Evolutionary conservation across 1,284 basidiomycete genomes (phyloP).

Genomic region (Porogramme epimiltina): DNA sequence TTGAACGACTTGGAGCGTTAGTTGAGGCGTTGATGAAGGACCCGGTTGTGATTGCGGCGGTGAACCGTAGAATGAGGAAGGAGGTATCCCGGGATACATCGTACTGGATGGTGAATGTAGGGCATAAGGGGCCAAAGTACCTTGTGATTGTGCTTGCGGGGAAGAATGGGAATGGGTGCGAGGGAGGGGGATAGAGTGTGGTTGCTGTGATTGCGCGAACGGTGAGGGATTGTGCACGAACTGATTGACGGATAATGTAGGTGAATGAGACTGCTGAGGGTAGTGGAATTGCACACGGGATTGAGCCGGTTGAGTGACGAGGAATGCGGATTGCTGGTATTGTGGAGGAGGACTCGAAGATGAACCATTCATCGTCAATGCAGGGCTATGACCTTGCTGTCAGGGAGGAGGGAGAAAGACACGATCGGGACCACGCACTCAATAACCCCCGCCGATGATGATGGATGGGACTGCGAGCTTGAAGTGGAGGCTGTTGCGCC

Average conservation of each 20-base stretch:
- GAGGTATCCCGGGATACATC: constrained; percentile 41
- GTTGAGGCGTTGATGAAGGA: constrained; percentile 21
- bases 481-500: constrained; percentile 56
- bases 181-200: constrained; percentile 22
- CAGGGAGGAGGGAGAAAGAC: constrained; percentile 1
- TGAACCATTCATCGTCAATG: constrained; percentile 47
- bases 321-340: constrained; percentile 35
- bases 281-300: constrained; percentile 39
- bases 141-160: constrained; percentile 40
- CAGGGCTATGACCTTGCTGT: constrained; percentile 41
- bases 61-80: constrained; percentile 39
- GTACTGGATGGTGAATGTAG: constrained; percentile 53
- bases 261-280: constrained; percentile 39
- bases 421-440: constrained; percentile 44
- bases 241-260: constrained; percentile 36
- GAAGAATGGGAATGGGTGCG: constrained; percentile 28
- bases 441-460: constrained; percentile 42
- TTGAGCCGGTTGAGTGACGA: constrained; percentile 34
- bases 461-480: constrained; percentile 24
- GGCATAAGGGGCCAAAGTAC: constrained; percentile 67
- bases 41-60: constrained; percentile 19
- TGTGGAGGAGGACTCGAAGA: constrained; percentile 35
- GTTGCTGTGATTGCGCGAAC: constrained; percentile 40
- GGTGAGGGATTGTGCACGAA: constrained; percentile 36
- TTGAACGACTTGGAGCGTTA: neutral